Base-by-base conservation (phyloP, 441 rosid species). In the Dalechampia spathulata region DNA sequence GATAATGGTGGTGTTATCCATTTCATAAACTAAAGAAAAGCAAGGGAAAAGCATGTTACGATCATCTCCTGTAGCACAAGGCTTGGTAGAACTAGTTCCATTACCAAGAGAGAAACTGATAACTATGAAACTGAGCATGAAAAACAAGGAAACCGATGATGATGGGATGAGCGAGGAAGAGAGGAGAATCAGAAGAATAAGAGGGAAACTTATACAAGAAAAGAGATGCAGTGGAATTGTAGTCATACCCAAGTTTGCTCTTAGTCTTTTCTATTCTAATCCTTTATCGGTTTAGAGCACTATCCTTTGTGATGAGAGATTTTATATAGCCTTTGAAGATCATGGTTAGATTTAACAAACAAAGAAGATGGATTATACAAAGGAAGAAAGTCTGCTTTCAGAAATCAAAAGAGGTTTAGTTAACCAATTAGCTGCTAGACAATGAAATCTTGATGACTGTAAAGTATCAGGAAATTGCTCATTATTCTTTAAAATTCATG, bases 121-220 rank as follows among this genome's bases (percentile, higher is more conserved):
- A 3, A 57, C 32, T 39, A 75, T 60, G 16, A 62, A 40, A 37
- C 60, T 57, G 50, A 69, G 47, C 49, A 64, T 39, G 52, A 61
- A 34, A 61, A 69, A 66, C 52, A 57, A 53, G 57, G 61, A 55
- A 20, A 43, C 48, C 15, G 2, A 40, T 50, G 67, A 20, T 39
- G 27, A 46, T 10, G 19, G 22, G 5, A 16, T 17, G 17, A 40
- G 37, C 36, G 38, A 42, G 0, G 21, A 21, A 34, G 30, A 34
- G 21, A 57, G 46, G 12, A 48, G 34, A 38, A 41, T 49, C 4
- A 38, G 7, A 7, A 49, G 16, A 20, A 55, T 22, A 55, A 49
- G 16, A 63, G 51, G 38, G 14, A 17, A 40, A 26, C 30, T 44
- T 32, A 32, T 17, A 45, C 11, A 44, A 34, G 61, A 45, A 6